Base-by-base conservation (phyloP, 345 rosid species). In the Eucalyptus albens region DNA sequence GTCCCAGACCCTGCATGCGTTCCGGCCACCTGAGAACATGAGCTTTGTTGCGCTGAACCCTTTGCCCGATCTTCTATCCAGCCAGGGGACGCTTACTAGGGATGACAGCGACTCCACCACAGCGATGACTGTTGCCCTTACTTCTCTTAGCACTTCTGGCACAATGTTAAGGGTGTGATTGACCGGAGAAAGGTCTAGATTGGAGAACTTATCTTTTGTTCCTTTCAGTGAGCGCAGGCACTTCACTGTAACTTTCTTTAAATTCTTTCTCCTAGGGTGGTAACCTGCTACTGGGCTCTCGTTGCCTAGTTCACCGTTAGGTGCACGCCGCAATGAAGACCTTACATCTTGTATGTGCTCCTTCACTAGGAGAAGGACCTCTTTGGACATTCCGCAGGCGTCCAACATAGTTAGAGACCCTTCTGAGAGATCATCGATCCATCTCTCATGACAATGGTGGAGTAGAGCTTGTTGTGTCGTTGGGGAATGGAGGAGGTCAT, bases 381-480 rank as follows among this genome's bases (percentile, higher is more conserved):
- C 97, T 91, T 90, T 93, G 59, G 97, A 95, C 47, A 87, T 72
- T 88, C 93, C 91, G 49, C 98, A 95, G 4, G 94, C 94, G 14
- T 97, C 99, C 85, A 97, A 88, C 97, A 96, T 96, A 88, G 89
- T 94, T 13, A 96, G 90, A 9, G 98, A 96, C 27, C 97, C 92
- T 72, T 96, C 98, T 0, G 96, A 93, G 53, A 94, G 95, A 87
- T 94, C 92, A 47, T 94, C 90, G 15, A 94, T 92, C 94, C 96
- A 95, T 89, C 92, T 95, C 77, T 93, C 94, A 3, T 77, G 83
- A 77, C 83, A 16, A 37, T 90, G 93, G 88, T 88, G 92, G 87
- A 92, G 88, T 17, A 95, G 90, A 13, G 96, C 93, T 86, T 92
- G 92, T 90, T 94, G 92, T 88, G 94, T 91, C 40, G 83, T 85